These are phyloP conservation scores for Pseudogymnoascus sp. DNA, from an alignment of 2,329 filamentous ascomycete genomes.

Conservation along the genomic window DNA sequence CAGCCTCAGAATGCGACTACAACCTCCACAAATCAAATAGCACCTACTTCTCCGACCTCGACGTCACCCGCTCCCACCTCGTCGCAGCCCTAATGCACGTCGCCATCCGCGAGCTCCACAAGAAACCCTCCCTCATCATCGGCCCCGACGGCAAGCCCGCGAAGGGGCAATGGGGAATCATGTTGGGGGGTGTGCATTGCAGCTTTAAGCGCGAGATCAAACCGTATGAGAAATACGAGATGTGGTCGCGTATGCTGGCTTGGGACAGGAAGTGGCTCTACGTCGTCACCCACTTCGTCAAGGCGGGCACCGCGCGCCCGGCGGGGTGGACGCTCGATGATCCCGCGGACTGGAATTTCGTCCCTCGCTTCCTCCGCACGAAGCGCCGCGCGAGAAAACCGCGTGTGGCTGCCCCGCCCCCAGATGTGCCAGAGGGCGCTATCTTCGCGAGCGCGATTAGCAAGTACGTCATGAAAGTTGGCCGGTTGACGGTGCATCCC, in stretches of 20 bases:
- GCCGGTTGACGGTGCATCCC: slow-evolving; percentile 74
- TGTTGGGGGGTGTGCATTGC: slow-evolving; percentile 65
- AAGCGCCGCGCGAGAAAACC: slow-evolving; percentile 33
- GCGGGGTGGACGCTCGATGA: slow-evolving; percentile 32
- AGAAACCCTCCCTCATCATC: slow-evolving; percentile 41
- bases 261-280: slow-evolving; percentile 83
- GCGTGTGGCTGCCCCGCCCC: slow-evolving; percentile 25
- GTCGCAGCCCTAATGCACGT: slow-evolving; percentile 59
- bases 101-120: slow-evolving; percentile 43
- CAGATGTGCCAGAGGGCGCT: slow-evolving; percentile 46
- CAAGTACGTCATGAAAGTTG: slow-evolving; percentile 79
- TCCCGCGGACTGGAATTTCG: background rate
- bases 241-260: slow-evolving; percentile 59
- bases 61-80: slow-evolving; percentile 69
- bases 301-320: slow-evolving; percentile 48
- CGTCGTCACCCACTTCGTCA: slow-evolving; percentile 64
- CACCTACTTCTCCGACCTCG: slow-evolving; percentile 63
- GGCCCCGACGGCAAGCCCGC: slow-evolving; percentile 40
- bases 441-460: slow-evolving; percentile 64
- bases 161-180: slow-evolving; percentile 48
- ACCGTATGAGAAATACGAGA: slow-evolving; percentile 60
- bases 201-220: slow-evolving; percentile 66
- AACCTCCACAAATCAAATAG: slow-evolving; percentile 65
- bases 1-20: slow-evolving; percentile 59
- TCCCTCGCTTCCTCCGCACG: background rate